Percentiles rank a stretch among this genome's conserved stretches.
phyloP scores from a whole-genome alignment of 495 filamentous ascomycete genomes.

The Neurospora sp. region DNA sequence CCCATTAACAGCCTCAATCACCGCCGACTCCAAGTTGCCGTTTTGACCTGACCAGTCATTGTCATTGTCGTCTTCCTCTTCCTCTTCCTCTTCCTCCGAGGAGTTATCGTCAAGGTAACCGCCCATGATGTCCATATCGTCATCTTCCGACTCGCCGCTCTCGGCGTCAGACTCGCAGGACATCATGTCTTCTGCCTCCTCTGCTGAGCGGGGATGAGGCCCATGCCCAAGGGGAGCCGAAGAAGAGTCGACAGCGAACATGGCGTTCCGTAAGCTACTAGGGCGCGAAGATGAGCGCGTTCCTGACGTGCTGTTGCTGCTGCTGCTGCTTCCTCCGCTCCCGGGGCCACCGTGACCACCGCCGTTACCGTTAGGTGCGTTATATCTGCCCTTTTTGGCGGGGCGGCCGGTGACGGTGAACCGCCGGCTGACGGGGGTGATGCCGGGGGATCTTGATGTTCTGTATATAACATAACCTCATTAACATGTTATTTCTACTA shows the following conservation, averaged over 20 bases:
- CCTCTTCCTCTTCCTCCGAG: constrained; percentile 6
- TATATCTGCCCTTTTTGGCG: constrained; percentile 2
- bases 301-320: neutral
- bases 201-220: neutral
- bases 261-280: constrained; percentile 9
- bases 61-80: constrained; percentile 13
- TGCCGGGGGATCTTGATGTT: neutral
- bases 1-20: constrained; percentile 16
- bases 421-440: constrained; percentile 3
- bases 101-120: constrained; percentile 2
- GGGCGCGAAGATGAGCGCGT: constrained; percentile 7
- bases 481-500: neutral
- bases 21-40: constrained; percentile 12
- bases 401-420: constrained; percentile 5
- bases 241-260: constrained; percentile 3
- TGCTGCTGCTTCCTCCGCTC: neutral
- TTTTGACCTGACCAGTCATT: constrained; percentile 21
- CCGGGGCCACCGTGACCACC: neutral
- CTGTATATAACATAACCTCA: neutral
- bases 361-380: neutral
- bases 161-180: neutral
- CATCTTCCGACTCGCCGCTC: neutral
- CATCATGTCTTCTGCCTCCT: neutral
- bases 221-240: neutral
- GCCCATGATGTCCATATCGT: constrained; percentile 10